Percentiles rank a stretch among this genome's conserved stretches.
Conservation (phyloP, 768 basidiomycete genomes). For the Royoungia palumana region DNA sequence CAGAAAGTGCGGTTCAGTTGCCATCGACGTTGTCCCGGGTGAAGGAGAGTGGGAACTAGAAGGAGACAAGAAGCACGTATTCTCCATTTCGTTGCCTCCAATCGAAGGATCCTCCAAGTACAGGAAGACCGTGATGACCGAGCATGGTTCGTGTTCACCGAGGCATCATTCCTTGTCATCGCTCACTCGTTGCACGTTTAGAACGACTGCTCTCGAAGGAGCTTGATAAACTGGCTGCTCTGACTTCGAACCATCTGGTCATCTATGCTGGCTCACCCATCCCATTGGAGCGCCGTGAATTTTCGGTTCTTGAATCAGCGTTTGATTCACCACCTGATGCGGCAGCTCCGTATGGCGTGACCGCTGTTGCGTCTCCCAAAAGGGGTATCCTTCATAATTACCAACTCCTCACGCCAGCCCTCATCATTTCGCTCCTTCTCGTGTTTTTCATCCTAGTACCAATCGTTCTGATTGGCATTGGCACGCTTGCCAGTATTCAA, state of each 20-base stretch:
- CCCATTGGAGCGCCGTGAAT: conserved; percentile 41
- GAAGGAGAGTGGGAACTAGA: conserved; percentile 35
- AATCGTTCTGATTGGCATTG: conserved; percentile 58
- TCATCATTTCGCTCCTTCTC: conserved; percentile 65
- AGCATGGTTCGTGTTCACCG: conserved; percentile 47
- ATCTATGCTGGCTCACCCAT: conserved; percentile 58
- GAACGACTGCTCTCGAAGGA: conserved; percentile 46
- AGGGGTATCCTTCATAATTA: conserved; percentile 70
- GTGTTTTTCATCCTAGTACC: conserved; percentile 67
- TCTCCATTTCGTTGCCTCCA: conserved; percentile 53
- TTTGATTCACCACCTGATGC: conserved; percentile 28
- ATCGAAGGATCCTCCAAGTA: conserved; percentile 40
- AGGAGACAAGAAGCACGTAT: conserved; percentile 47
- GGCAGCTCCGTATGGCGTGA: conserved; percentile 30
- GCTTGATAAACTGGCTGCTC: conserved; percentile 45
- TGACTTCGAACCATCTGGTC: conserved; percentile 61
- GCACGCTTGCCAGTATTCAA: conserved; percentile 70
- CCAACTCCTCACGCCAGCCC: conserved; percentile 72
- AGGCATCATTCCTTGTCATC: background rate
- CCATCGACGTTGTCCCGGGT: conserved; percentile 42
- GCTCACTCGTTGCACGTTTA: conserved; percentile 20
- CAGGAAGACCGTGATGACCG: conserved; percentile 47
- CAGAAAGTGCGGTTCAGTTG: conserved; percentile 49
- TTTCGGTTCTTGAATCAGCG: conserved; percentile 20
- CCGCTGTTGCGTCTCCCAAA: conserved; percentile 29